These are phyloP conservation scores for Thielaviopsis ethacetica DNA, from an alignment of 2,329 filamentous ascomycete genomes.

Conservation along the genomic window DNA sequence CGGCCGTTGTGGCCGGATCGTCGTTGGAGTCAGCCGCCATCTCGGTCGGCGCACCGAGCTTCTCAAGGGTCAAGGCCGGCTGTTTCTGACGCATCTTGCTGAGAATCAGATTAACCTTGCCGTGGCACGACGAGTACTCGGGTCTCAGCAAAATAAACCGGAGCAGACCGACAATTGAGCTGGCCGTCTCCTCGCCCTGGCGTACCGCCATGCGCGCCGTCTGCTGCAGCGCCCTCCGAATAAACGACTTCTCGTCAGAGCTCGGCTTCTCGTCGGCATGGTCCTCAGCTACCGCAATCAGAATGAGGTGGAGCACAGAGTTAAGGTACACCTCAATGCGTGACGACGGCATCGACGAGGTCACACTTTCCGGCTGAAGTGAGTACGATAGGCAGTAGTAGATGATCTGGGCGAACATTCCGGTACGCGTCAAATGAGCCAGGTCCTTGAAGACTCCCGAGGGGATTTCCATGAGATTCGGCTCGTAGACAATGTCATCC, in stretches of 20 bases:
- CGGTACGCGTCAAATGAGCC: slow-evolving; percentile 63
- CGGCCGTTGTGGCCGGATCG: slow-evolving; percentile 33
- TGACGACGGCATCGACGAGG: slow-evolving; percentile 61
- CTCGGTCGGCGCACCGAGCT: slow-evolving; percentile 53
- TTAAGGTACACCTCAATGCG: slow-evolving; percentile 84
- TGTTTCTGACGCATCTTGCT: slow-evolving; percentile 73
- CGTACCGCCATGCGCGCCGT: slow-evolving; percentile 38
- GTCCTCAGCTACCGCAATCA: slow-evolving; percentile 79
- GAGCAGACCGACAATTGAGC: slow-evolving; percentile 48
- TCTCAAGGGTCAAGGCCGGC: slow-evolving; percentile 49
- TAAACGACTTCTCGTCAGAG: slow-evolving; percentile 46
- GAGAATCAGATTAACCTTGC: slow-evolving; percentile 71
- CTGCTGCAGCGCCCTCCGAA: slow-evolving; percentile 51
- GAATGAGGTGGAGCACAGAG: slow-evolving; percentile 71
- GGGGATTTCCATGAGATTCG: slow-evolving; percentile 58
- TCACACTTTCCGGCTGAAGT: slow-evolving; percentile 49
- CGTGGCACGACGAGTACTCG: slow-evolving; percentile 65
- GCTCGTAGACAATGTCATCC: slow-evolving; percentile 82
- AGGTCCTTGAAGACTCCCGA: slow-evolving; percentile 65
- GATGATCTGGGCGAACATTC: slow-evolving; percentile 77
- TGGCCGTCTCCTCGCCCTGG: slow-evolving; percentile 32
- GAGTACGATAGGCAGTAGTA: slow-evolving; percentile 79
- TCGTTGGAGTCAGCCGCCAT: slow-evolving; percentile 56
- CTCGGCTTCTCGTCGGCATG: slow-evolving; percentile 38
- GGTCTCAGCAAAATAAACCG: slow-evolving; percentile 48